phyloP scores from a whole-genome alignment of 2,329 filamentous ascomycete genomes.

The Sporothrix schenckii region DNA sequence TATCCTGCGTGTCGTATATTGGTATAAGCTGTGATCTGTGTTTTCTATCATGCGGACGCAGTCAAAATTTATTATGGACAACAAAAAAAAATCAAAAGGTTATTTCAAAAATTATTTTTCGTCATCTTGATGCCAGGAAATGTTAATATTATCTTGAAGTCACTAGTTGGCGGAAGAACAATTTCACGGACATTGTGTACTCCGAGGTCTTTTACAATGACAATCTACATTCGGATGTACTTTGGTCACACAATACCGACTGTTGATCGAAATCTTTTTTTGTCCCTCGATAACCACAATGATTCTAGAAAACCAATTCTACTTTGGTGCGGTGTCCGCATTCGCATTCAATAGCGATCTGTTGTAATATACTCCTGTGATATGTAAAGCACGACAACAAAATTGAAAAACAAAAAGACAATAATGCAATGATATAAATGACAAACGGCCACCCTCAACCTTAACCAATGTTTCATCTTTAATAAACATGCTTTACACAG shows the following conservation, averaged over 20 bases:
- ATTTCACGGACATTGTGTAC: too few species aligned
- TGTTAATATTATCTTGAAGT: not conserved
- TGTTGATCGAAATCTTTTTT: not conserved
- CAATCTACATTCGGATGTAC: too few species aligned
- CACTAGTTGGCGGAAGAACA: too few species aligned
- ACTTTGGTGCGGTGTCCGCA: conserved; percentile 6
- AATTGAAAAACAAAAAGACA: conserved; percentile 5
- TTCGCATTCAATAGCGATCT: not conserved
- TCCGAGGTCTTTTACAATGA: too few species aligned
- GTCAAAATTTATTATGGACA: conserved; percentile 22
- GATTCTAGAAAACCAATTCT: not conserved
- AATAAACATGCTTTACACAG: conserved; percentile 45
- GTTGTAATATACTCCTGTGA: conserved; percentile 14
- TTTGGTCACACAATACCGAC: too few species aligned
- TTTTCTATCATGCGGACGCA: conserved; percentile 5
- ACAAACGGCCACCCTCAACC: too few species aligned
- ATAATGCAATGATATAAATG: conserved; percentile 5
- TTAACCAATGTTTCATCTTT: not conserved
- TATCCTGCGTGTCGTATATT: not conserved
- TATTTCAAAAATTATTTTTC: not conserved
- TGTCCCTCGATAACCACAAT: not conserved
- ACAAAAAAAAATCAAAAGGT: conserved; percentile 26
- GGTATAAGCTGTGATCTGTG: conserved; percentile 21
- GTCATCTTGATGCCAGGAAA: not conserved
- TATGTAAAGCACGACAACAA: conserved; percentile 2